These are phyloP conservation scores for Botryosphaeria dothidea DNA, from an alignment of 2,329 filamentous ascomycete species.

Conservation along the genomic window DNA sequence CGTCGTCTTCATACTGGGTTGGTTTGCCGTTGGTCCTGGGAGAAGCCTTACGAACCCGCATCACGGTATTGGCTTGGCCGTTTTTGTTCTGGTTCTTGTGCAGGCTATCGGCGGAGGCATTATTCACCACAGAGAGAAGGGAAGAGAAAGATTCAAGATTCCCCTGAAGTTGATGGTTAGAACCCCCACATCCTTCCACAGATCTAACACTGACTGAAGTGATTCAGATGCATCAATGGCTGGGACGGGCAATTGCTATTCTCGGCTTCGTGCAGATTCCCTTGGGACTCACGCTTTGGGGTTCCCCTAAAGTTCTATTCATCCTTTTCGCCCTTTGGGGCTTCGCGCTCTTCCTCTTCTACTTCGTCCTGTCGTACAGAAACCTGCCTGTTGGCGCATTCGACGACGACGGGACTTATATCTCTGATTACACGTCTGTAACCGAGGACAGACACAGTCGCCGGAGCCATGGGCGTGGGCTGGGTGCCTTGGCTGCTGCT, in stretches of 20 bases:
- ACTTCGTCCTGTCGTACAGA: conserved; percentile 78
- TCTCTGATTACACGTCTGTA: conserved; percentile 55
- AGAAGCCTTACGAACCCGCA: conserved; percentile 78
- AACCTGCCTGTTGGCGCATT: conserved; percentile 57
- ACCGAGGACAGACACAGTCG: conserved; percentile 44
- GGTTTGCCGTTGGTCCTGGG: conserved; percentile 73
- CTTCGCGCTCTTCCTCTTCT: conserved; percentile 69
- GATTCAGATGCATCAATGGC: conserved; percentile 79
- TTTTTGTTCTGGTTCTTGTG: conserved; percentile 71
- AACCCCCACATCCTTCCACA: conserved; percentile 4
- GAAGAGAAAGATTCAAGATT: conserved; percentile 54
- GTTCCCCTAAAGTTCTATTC: conserved; percentile 82
- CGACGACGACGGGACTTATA: conserved; percentile 60
- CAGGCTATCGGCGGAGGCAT: conserved; percentile 71
- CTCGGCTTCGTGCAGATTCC: conserved; percentile 86
- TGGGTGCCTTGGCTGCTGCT: conserved; percentile 54
- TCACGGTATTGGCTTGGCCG: conserved; percentile 78
- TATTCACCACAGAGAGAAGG: conserved; percentile 57
- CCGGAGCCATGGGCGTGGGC: conserved; percentile 35
- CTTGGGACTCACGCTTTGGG: conserved; percentile 86
- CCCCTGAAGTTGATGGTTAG: conserved; percentile 61
- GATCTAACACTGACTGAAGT: background rate
- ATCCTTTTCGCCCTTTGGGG: conserved; percentile 82
- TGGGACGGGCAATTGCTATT: conserved; percentile 74
- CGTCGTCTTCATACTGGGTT: conserved; percentile 73